phyloP scores from a whole-genome alignment of 768 basidiomycete genomes.

The Pulveroboletus sp. region DNA sequence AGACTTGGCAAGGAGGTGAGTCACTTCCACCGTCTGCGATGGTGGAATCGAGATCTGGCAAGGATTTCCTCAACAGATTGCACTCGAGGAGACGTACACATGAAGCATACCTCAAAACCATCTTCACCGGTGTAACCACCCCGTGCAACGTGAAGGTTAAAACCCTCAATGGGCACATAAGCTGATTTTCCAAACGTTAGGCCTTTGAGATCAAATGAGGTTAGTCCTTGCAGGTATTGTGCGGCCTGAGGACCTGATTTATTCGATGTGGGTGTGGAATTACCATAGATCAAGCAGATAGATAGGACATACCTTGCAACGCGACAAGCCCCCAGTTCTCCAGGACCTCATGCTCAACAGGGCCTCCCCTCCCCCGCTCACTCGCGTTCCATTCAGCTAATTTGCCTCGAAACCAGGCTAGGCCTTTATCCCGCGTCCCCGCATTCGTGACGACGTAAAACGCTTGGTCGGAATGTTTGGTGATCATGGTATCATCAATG shows the following conservation, averaged over 20 bases:
- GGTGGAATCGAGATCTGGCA: conserved; percentile 85
- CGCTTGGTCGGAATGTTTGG: conserved; percentile 71
- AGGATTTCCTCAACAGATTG: neutral
- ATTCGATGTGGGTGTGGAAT: neutral
- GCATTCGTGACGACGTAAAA: conserved; percentile 98
- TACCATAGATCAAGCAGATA: neutral
- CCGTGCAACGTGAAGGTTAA: conserved; percentile 75
- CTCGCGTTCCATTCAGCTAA: conserved; percentile 76
- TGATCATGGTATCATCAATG: conserved; percentile 92
- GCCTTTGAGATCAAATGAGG: conserved; percentile 64
- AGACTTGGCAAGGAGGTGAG: conserved; percentile 55
- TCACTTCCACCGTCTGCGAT: conserved; percentile 65
- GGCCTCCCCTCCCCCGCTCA: conserved; percentile 44
- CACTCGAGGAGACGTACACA: neutral
- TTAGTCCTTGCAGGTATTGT: conserved; percentile 70
- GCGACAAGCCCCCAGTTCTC: conserved; percentile 87
- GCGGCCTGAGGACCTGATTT: conserved; percentile 74
- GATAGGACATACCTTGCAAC: conserved; percentile 64
- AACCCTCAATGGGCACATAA: conserved; percentile 65
- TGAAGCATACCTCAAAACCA: conserved; percentile 75
- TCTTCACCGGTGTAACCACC: conserved; percentile 99
- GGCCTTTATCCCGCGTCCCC: conserved; percentile 75
- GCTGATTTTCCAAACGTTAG: conserved; percentile 85
- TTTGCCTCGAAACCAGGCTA: conserved; percentile 68
- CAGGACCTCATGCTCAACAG: conserved; percentile 77